Evolutionary conservation across 2,329 filamentous ascomycete genomes (phyloP).

Genomic region (Furcasterigmium furcatum): DNA sequence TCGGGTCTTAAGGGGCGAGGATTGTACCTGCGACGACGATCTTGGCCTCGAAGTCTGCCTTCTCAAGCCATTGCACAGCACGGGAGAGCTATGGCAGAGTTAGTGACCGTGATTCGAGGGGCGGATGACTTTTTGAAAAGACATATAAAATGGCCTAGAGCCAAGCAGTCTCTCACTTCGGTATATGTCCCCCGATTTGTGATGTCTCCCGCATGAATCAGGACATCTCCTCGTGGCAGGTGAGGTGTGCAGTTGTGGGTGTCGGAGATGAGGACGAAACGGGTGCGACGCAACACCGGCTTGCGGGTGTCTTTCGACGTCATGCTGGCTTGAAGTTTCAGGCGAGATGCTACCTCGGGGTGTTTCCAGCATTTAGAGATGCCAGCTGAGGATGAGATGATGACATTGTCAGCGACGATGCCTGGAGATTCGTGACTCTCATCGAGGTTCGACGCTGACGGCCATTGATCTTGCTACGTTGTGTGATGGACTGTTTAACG

Average conservation of each 20-base stretch:
- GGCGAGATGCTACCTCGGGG: neutral
- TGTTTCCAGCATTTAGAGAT: neutral
- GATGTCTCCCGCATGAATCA: constrained; percentile 74
- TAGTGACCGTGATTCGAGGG: too few species aligned
- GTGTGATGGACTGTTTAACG: too few species aligned
- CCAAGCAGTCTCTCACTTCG: constrained; percentile 34
- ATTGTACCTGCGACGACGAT: constrained; percentile 66
- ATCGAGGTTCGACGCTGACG: neutral
- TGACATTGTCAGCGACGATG: neutral
- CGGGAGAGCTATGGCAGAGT: constrained; percentile 46
- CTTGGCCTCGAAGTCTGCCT: constrained; percentile 65
- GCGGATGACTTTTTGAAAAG: too few species aligned
- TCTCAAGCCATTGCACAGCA: constrained; percentile 64
- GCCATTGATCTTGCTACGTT: neutral
- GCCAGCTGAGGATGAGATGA: too few species aligned
- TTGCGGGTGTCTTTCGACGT: neutral
- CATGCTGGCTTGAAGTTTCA: neutral
- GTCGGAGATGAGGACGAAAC: constrained; percentile 74
- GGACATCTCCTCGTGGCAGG: constrained; percentile 68
- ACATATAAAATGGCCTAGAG: too few species aligned
- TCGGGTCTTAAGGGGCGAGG: neutral
- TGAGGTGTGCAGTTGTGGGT: constrained; percentile 67
- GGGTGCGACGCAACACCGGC: constrained; percentile 41
- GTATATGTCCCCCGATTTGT: constrained; percentile 66
- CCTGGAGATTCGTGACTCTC: neutral